Base-by-base conservation (phyloP, 345 rosid species). In the Bruguiera gymnorhiza region DNA sequence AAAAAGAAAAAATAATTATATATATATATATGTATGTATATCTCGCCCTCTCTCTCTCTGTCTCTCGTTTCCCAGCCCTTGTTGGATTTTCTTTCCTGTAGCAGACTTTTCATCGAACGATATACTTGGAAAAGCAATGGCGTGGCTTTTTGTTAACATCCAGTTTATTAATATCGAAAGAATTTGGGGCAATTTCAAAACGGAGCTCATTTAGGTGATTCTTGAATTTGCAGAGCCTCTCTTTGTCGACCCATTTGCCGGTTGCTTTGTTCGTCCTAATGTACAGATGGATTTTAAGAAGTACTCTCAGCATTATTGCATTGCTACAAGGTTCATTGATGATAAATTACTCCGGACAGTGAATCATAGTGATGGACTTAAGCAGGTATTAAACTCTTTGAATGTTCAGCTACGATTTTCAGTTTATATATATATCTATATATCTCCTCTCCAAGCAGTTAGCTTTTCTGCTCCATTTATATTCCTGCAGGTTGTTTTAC, bases 261-360 rank as follows among this genome's bases (percentile, higher is more conserved):
- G 89, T 75, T 94, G 98, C 84, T 81, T 94, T 65, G 82, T 88
- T 54, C 79, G 85, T 75, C 69, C 89, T 31, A 67, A 67, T 29
- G 43, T 74, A 60, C 80, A 74, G 59, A 86, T 80, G 80, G 83
- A 86, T 65, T 60, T 67, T 72, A 76, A 85, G 72, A 75, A 81
- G 72, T 60, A 67, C 71, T 65, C 80, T 37, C 83, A 83, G 43
- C 94, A 85, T 65, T 89, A 91, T 70, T 85, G 93, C 80, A 78
- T 94, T 64, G 88, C 97, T 11, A 89, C 95, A 36, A 88, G 86
- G 79, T 91, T 86, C 69, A 86, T 94, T 0, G 98, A 94, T 78
- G 98, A 91, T 75, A 87, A 84, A 65, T 71, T 94, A 72, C 86
- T 94, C 68, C 73, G 76, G 3, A 77, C 77, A 6, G 84, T 83